A percentile compares a stretch with the other conserved stretches of the same genome.
Evolutionary conservation across 495 filamentous ascomycete genomes (phyloP).

Genomic region (Penicillium desertorum): DNA sequence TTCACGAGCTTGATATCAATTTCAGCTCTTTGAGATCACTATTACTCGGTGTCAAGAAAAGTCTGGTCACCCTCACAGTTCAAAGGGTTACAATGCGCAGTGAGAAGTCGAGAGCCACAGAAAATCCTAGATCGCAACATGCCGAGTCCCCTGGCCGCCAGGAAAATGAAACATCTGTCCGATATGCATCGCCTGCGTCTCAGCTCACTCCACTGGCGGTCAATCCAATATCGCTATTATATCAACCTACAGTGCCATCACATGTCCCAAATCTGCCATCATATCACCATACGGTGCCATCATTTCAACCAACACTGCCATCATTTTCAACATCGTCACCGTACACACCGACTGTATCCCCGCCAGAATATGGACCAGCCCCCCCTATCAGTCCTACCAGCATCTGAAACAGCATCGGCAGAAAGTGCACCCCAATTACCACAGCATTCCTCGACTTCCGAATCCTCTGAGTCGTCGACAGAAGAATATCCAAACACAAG

Average conservation of each 20-base stretch:
- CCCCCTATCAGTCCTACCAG: neutral
- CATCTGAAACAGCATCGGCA: conserved; percentile 8
- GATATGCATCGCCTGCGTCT: conserved; percentile 3
- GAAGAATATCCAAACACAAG: conserved; percentile 15
- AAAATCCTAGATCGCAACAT: conserved; percentile 4
- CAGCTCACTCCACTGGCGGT: neutral
- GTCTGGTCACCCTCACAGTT: conserved; percentile 13
- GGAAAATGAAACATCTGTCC: conserved; percentile 8
- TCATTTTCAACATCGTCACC: neutral
- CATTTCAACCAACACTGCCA: conserved; percentile 7
- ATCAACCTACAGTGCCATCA: neutral
- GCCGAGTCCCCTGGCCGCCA: conserved; percentile 3
- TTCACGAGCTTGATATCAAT: conserved; percentile 15
- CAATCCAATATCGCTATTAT: neutral
- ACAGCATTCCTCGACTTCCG: conserved; percentile 12
- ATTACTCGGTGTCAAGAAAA: conserved; percentile 12
- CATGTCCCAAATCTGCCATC: neutral
- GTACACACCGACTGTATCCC: neutral
- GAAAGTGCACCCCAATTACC: conserved; percentile 10
- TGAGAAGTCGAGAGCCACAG: conserved; percentile 7
- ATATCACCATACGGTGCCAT: neutral
- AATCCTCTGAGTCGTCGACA: conserved; percentile 12
- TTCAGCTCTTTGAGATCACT: conserved; percentile 15
- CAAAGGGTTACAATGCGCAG: conserved; percentile 10
- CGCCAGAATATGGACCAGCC: too few species aligned